Evolutionary conservation across 345 rosid genomes (phyloP).

Genomic region (Sonneratia caseolaris): DNA sequence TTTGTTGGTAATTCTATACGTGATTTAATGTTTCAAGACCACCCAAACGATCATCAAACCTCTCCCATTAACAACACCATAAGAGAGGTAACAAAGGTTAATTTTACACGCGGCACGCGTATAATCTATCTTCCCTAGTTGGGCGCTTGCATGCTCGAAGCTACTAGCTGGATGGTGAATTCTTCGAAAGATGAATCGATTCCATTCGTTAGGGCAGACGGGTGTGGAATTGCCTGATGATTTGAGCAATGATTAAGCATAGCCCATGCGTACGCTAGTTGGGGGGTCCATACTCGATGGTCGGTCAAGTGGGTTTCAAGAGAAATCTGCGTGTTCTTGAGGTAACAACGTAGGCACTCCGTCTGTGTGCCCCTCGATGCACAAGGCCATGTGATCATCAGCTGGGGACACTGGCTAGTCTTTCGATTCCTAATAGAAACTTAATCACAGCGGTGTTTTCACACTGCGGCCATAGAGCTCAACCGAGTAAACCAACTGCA

Average conservation of each 20-base stretch:
- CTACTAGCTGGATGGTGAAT: too few relatives aligned
- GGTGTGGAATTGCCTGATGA: not conserved
- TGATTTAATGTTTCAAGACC: not conserved
- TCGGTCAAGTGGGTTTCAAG: not conserved
- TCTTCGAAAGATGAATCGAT: too few relatives aligned
- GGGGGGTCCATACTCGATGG: too few relatives aligned
- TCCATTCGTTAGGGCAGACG: not conserved
- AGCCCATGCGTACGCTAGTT: too few relatives aligned
- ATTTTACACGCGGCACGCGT: not conserved
- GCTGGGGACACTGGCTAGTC: not conserved
- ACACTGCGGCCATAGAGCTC: not conserved
- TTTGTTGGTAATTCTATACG: not conserved
- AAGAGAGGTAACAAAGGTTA: too few relatives aligned
- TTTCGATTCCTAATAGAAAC: not conserved
- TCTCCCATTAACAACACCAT: too few relatives aligned
- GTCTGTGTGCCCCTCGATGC: not conserved
- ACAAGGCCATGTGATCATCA: constrained; percentile 6
- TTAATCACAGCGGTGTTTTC: not conserved
- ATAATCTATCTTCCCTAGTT: not conserved
- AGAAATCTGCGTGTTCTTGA: not conserved
- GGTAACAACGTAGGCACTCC: too few relatives aligned
- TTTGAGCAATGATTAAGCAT: not conserved
- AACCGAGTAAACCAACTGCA: too few relatives aligned
- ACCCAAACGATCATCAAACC: not conserved
- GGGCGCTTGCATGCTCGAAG: not conserved